Evolutionary conservation across 2,329 filamentous ascomycete genomes (phyloP).

Genomic region (Tolypocladium nubicola): DNA sequence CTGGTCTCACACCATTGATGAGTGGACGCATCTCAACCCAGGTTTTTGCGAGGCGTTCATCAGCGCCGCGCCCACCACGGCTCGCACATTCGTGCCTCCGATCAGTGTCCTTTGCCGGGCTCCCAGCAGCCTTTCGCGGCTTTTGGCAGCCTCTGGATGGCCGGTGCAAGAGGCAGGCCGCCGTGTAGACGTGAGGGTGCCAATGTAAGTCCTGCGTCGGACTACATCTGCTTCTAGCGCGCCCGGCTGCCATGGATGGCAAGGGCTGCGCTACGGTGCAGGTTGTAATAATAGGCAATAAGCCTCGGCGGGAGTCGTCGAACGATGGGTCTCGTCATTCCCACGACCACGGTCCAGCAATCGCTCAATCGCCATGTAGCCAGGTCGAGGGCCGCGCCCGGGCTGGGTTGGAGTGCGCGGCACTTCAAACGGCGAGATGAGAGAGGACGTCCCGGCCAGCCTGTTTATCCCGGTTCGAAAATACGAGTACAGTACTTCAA

Average conservation of each 20-base stretch:
- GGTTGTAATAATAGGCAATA: background rate
- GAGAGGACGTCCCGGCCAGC: background rate
- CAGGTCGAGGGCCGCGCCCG: background rate
- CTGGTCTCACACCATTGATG: constrained; percentile 28
- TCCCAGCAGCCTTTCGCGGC: background rate
- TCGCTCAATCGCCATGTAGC: background rate
- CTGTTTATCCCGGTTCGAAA: background rate
- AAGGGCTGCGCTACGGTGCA: background rate
- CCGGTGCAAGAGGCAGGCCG: background rate
- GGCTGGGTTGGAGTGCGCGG: background rate
- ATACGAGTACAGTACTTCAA: background rate
- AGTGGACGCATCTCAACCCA: constrained; percentile 27
- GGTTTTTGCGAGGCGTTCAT: constrained; percentile 20
- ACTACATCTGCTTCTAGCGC: background rate
- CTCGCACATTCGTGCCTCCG: background rate
- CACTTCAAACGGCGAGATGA: background rate
- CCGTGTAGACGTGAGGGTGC: background rate
- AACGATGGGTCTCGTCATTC: background rate
- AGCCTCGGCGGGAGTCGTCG: background rate
- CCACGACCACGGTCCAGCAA: background rate
- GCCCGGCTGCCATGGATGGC: background rate
- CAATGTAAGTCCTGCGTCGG: background rate
- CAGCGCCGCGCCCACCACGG: constrained; percentile 5
- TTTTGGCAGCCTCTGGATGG: background rate
- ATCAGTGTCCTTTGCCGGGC: background rate